phyloP scores from a whole-genome alignment of 2,329 filamentous ascomycete species.

The Colletotrichum graminicola region DNA sequence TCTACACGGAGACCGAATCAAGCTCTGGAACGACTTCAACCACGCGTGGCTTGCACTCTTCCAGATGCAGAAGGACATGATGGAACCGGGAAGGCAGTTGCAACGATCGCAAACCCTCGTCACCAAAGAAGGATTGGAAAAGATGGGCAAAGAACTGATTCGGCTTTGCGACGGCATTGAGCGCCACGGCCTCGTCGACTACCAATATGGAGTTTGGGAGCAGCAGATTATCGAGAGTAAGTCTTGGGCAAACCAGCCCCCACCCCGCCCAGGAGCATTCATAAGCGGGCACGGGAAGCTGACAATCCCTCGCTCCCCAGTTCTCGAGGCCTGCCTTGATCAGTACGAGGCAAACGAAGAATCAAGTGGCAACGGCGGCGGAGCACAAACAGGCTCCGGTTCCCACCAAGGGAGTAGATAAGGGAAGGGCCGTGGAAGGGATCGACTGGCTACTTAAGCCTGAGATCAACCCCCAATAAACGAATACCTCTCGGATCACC shows the following conservation, averaged over 20 bases:
- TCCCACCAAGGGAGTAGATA: conserved; percentile 39
- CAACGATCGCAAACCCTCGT: conserved; percentile 74
- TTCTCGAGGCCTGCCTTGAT: conserved; percentile 58
- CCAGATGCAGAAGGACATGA: conserved; percentile 85
- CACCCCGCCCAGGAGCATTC: not conserved
- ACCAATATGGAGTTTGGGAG: conserved; percentile 96
- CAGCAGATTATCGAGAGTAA: conserved; percentile 88
- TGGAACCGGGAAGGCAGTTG: conserved; percentile 69
- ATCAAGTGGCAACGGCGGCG: conserved; percentile 49
- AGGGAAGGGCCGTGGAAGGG: conserved; percentile 10
- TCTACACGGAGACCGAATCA: conserved; percentile 80
- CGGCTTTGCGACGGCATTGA: conserved; percentile 88
- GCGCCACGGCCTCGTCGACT: conserved; percentile 93
- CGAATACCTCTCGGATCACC: conserved; percentile 15
- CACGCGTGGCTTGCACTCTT: conserved; percentile 88
- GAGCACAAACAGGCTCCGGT: conserved; percentile 33
- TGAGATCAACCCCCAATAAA: conserved; percentile 10
- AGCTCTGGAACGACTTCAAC: conserved; percentile 95
- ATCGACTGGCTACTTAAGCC: conserved; percentile 4
- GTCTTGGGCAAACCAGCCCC: conserved; percentile 53
- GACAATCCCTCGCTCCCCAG: conserved; percentile 31
- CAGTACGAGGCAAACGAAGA: conserved; percentile 58
- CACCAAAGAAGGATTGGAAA: conserved; percentile 75
- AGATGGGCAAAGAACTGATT: conserved; percentile 85
- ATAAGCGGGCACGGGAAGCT: conserved; percentile 6